Evolutionary conservation across 371 early-diverging fungal genomes (phyloP).

Genomic region (Coemansia sp.): DNA sequence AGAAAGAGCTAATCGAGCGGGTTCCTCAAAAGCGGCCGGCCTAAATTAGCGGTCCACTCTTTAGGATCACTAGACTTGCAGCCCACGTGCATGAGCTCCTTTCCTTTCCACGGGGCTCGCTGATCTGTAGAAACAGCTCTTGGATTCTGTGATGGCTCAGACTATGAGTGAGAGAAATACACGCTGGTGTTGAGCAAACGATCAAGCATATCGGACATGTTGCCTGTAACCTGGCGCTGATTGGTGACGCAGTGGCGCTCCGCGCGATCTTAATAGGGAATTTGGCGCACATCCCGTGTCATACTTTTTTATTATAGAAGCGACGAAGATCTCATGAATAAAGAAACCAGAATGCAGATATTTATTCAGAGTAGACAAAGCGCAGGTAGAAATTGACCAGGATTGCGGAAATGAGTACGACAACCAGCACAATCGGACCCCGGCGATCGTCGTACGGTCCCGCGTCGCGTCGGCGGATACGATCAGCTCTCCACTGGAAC

Average conservation of each 20-base stretch:
- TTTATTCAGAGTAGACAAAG: constrained; percentile 53
- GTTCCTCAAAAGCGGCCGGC: neutral
- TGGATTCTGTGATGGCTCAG: neutral
- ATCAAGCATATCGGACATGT: neutral
- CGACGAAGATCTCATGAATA: too few species aligned
- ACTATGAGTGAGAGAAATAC: neutral
- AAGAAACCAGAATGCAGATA: too few species aligned
- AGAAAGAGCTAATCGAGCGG: neutral
- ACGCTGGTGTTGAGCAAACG: too few species aligned
- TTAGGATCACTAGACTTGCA: neutral
- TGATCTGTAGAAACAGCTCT: neutral
- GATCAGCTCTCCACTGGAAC: constrained; percentile 91
- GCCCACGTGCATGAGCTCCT: neutral
- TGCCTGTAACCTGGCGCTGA: neutral
- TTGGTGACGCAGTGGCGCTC: constrained; percentile 1
- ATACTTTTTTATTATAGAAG: neutral
- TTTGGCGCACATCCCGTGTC: neutral
- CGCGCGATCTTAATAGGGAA: neutral
- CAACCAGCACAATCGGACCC: constrained; percentile 87
- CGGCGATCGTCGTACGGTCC: constrained; percentile 78
- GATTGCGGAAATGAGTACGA: constrained; percentile 85
- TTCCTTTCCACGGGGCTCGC: neutral
- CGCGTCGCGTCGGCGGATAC: constrained; percentile 64
- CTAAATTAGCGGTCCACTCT: neutral
- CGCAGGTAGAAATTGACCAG: constrained; percentile 87